Conservation (phyloP, 106 monocot species). For the Dactylorhiza incarnata region DNA sequence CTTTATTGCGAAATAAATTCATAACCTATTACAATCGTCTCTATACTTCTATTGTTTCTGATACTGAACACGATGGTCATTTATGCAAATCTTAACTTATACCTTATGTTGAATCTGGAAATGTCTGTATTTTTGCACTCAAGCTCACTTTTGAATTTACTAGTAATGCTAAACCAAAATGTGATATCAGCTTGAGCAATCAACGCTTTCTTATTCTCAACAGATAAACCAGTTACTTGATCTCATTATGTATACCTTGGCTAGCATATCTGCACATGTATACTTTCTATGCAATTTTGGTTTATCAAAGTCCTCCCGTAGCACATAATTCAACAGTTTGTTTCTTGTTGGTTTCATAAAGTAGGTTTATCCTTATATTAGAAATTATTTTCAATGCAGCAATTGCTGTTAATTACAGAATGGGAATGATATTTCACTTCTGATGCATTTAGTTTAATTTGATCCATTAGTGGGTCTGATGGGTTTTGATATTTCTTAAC, state of each 20-base stretch:
- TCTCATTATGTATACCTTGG: neutral
- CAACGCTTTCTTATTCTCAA: neutral
- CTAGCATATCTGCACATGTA: neutral
- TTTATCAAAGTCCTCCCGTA: neutral
- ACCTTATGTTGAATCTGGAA: no score
- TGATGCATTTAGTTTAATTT: conserved; percentile 1
- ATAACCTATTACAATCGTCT: no score
- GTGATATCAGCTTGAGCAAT: no score
- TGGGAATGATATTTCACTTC: neutral
- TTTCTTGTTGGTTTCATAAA: neutral
- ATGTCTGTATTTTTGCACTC: no score
- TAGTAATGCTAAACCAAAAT: no score
- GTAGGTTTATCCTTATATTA: neutral
- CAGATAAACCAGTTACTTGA: neutral
- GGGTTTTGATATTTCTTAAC: conserved; percentile 11
- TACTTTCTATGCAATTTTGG: neutral
- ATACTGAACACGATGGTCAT: no score
- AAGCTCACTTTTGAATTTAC: no score
- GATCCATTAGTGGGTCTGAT: neutral
- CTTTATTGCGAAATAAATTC: no score
- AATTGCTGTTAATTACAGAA: neutral
- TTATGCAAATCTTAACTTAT: no score
- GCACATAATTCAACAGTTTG: conserved; percentile 1
- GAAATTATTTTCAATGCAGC: neutral
- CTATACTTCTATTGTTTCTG: no score